Base-by-base conservation (phyloP, 352 stramenopile genomes). In the Peronospora destructor region DNA sequence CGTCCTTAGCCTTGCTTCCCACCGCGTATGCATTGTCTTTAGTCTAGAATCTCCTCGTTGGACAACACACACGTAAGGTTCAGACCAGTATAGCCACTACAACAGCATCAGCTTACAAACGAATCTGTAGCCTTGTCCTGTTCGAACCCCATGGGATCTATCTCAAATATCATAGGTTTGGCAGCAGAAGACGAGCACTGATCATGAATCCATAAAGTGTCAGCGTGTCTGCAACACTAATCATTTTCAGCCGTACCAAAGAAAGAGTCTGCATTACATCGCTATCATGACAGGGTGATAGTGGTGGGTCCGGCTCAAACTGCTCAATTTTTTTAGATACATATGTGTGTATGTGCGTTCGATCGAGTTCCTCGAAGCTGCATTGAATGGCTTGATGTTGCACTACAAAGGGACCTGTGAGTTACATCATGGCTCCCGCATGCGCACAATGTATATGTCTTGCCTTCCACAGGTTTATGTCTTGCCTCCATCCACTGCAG, bases 341-440 rank as follows among this genome's bases (percentile, higher is more conserved):
- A 38, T 21, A 29, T 23, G 35, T 43, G 36, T n/a, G 28, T 12
- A 32, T 9, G 6, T 32, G 28, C 10, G 10, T 33, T 53, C 49
- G 16, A 25, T 54, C 30, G 17, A 45, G 17, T 48, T 58, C 49
- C 10, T 49, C 38, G 12, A 68, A 36, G n/a, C 28, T 50, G 44
- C 61, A 74, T 46, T 74, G 65, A 36, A 42, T 51, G 6, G 46
- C 54, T 13, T 59, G 44, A 34, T 74, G 57, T 26, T 48, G 44
- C 21, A 63, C 65, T 74, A 9, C 11, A 53, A 45, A 52, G 30
- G 4, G 5, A 13, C n/a, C 4, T 17, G 40, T 59, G 7, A 48
- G 16, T 28, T 21, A 32, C 28, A 17, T 17, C 7, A 41, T 12
- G 32, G n/a, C 13, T 9, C 28, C 12, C 6, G 9, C 17, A 26